Evolutionary conservation across 2,329 filamentous ascomycete genomes (phyloP), one percentile per base, ranked within the genome.

Genomic region (Alternaria dauci): DNA sequence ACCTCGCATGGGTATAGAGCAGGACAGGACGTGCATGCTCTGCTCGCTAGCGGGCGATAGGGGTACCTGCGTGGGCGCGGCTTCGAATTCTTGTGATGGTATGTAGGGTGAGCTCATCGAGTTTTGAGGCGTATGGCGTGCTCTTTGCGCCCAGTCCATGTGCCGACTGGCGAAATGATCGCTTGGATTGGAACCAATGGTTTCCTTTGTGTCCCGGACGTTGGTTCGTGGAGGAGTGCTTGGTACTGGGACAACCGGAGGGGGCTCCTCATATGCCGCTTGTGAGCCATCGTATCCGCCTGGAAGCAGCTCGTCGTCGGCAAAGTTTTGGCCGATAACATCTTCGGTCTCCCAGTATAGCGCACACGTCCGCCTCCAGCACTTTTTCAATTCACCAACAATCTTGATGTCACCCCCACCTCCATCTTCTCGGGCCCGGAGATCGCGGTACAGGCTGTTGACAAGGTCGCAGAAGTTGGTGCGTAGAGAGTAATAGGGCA

Each of bases 301-400:
- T 4, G 93, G 92, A 0, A 85, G 77, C 50, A 97, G 91, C 14
- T 91, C 87, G 18, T 87, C 83, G 26, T 92, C 88, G 4, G 88
- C 83, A 12, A 87, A 82, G 44, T 87, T 85, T 42, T 66, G 70
- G 1, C 84, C 81, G 66, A 89, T 84, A 36, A 89, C 89, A 47
- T 92, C 87, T 0, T 88, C 83, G 0, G 86, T 86, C 63, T 96
- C 92, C 94, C 95, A 99, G 76, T 94, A 97, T 56, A 94, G 81
- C 0, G 91, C 89, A 76, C 94, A 98, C 20, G 95, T 92, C 52
- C 94, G 87, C 76, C 94, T 89, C 95, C 95, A 99, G 76, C 95
- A 98, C 76, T 97, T 96, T 78, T 99, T 99, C 63, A 99, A 82
- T 78, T 99, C 95, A 30, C 91, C 89, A 36, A 99, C 84, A 66